phyloP scores from a whole-genome alignment of 352 stramenopile genomes.

The Phytophthora litchii region DNA sequence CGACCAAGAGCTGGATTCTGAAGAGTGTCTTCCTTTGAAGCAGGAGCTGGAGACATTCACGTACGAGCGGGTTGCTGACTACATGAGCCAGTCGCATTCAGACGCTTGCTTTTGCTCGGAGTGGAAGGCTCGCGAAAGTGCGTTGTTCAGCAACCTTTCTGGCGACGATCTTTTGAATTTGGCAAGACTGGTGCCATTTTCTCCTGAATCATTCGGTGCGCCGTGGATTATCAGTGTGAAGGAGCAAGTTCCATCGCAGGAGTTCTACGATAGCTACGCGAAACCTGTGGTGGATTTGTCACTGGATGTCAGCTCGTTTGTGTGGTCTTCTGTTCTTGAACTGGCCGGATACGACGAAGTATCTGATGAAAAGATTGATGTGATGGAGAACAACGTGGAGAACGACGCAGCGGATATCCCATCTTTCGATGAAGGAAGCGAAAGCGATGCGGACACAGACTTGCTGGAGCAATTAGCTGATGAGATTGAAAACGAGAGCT shows the following conservation, averaged over 20 bases:
- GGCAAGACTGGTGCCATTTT: conserved; percentile 48
- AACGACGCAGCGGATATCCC: conserved; percentile 3
- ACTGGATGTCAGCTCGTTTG: conserved; percentile 24
- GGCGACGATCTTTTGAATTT: conserved; percentile 30
- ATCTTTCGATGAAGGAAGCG: conserved; percentile 6
- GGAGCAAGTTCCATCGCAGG: conserved; percentile 37
- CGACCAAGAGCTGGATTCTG: conserved; percentile 27
- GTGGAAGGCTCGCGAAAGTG: conserved; percentile 48
- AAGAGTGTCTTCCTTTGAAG: conserved; percentile 33
- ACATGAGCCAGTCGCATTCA: conserved; percentile 36
- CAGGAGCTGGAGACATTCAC: conserved; percentile 44
- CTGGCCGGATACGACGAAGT: conserved; percentile 15
- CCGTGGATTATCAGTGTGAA: conserved; percentile 42
- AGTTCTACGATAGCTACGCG: conserved; percentile 42
- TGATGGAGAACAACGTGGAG: background rate
- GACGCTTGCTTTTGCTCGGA: conserved; percentile 50
- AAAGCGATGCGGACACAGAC: background rate
- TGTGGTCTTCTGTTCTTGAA: conserved; percentile 38
- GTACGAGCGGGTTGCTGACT: conserved; percentile 31
- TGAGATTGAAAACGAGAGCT: conserved; percentile 14
- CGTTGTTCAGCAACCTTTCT: conserved; percentile 32
- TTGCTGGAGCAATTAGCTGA: conserved; percentile 7
- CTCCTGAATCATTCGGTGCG: conserved; percentile 37
- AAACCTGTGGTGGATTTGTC: conserved; percentile 47
- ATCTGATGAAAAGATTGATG: conserved; percentile 3